Percentiles rank a stretch among this genome's conserved stretches.
Conservation (phyloP, 1,284 basidiomycete species). For the Gomphus bonarii region DNA sequence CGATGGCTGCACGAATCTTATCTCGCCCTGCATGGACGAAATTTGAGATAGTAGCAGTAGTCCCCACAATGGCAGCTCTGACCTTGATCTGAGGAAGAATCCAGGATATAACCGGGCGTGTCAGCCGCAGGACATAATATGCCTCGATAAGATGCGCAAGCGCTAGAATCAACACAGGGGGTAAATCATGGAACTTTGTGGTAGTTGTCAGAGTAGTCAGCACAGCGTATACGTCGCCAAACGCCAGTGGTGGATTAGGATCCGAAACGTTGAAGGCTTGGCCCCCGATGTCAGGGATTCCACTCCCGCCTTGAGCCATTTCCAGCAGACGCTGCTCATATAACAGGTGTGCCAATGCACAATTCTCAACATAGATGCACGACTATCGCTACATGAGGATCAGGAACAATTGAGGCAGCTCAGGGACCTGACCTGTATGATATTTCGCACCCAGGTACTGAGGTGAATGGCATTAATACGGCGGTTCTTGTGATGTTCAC, state of each 20-base stretch:
- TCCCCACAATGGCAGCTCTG: background rate
- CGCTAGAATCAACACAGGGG: constrained; percentile 43
- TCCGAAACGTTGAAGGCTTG: constrained; percentile 56
- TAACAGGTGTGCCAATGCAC: constrained; percentile 53
- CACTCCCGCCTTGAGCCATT: constrained; percentile 29
- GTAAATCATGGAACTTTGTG: constrained; percentile 39
- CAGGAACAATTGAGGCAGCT: background rate
- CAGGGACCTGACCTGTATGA: constrained; percentile 28
- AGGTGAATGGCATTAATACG: background rate
- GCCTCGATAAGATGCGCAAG: constrained; percentile 45
- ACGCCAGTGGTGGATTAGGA: constrained; percentile 47
- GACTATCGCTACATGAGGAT: constrained; percentile 21
- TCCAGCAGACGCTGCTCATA: constrained; percentile 59
- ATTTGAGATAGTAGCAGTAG: constrained; percentile 17
- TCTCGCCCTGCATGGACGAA: constrained; percentile 31
- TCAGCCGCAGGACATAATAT: constrained; percentile 37
- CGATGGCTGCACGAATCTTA: constrained; percentile 59
- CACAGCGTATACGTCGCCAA: constrained; percentile 45
- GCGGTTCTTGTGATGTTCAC: background rate
- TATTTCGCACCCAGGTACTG: constrained; percentile 42
- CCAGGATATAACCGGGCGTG: constrained; percentile 18
- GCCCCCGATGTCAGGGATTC: constrained; percentile 52
- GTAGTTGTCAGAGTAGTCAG: constrained; percentile 39
- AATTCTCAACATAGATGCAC: constrained; percentile 65
- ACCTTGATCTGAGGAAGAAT: constrained; percentile 6